Base-by-base conservation (phyloP, 768 basidiomycete genomes). In the Termitomyces sp. region DNA sequence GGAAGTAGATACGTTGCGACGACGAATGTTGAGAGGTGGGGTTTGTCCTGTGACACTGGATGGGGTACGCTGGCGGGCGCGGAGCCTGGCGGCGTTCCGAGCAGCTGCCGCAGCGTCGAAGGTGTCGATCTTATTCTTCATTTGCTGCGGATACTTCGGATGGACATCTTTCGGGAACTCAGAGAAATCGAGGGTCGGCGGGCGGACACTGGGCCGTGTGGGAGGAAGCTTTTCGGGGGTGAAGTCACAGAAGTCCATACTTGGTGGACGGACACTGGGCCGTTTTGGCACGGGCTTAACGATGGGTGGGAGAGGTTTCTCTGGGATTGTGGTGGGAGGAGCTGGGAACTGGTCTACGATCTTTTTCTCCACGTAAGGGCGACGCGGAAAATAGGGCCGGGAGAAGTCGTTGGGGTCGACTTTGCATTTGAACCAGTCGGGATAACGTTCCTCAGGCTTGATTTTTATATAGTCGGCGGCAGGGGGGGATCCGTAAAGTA, bases 1-100 rank as follows among this genome's bases (percentile, higher is more conserved):
- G 17, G 50, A 26, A 30, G 12, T n/a, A 28, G 55, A 48, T 2
- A 23, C 23, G 35, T 50, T 37, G 31, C 53, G 56, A 15, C 44
- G 56, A 41, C 50, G 40, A 21, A 57, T 33, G 45, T 60, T 52
- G 21, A 57, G 56, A 12, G 56, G 53, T 19, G 26, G 41, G 3
- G 50, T 21, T 15, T 41, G 50, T 11, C 37, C 50, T 17, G 38
- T n/a, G 50, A 40, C n/a, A 26, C 11, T 51, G 28, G 50, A 51
- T 8, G 38, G n/a, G 17, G 38, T 28, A 17, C 50, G 38, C 5
- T 40, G 26, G 26, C 50, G 38, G 14, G 53, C 35, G 9, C 56
- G 53, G 11, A 48, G 44, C 31, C 11, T 19, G 1, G 55, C 53
- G 10, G 51, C 53, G 21, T 54, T 49, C 26, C 44, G 21, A 10